These are phyloP conservation scores for Vaccinium macrocarpon DNA, from an alignment of 148 eudicot genomes.

Conservation along the genomic window DNA sequence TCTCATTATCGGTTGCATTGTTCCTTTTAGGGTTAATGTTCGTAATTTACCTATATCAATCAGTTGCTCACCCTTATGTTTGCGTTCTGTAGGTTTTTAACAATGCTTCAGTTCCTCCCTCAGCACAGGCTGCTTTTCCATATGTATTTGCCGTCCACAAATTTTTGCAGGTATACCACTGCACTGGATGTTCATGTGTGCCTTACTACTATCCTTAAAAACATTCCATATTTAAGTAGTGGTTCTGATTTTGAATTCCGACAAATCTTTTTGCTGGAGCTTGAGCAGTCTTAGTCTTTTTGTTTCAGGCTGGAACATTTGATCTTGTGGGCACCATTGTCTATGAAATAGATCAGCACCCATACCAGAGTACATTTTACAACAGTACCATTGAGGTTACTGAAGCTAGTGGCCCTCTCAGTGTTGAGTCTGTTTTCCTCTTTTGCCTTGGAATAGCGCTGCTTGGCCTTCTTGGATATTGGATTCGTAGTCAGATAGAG, in stretches of 20 bases:
- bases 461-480: constrained; percentile 62
- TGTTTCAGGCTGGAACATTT: constrained; percentile 76
- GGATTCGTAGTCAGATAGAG: constrained; percentile 68
- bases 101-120: constrained; percentile 82
- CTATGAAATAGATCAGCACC: constrained; percentile 76
- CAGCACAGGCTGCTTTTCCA: constrained; percentile 86
- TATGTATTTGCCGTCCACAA: constrained; percentile 85
- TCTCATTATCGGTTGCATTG: neutral
- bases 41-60: neutral
- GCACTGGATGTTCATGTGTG: neutral
- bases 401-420: constrained; percentile 73
- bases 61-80: neutral
- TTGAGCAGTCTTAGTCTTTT: neutral
- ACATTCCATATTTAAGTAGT: neutral
- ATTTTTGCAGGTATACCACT: constrained; percentile 68
- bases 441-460: constrained; percentile 65
- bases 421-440: constrained; percentile 87
- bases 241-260: neutral
- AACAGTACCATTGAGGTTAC: constrained; percentile 90
- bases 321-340: constrained; percentile 83
- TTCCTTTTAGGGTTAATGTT: neutral
- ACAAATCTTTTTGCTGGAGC: neutral
- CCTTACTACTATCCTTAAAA: neutral
- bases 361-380: constrained; percentile 83
- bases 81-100: constrained; percentile 50